Evolutionary conservation across 2,329 filamentous ascomycete species (phyloP).

Genomic region (Onygenales sp.): DNA sequence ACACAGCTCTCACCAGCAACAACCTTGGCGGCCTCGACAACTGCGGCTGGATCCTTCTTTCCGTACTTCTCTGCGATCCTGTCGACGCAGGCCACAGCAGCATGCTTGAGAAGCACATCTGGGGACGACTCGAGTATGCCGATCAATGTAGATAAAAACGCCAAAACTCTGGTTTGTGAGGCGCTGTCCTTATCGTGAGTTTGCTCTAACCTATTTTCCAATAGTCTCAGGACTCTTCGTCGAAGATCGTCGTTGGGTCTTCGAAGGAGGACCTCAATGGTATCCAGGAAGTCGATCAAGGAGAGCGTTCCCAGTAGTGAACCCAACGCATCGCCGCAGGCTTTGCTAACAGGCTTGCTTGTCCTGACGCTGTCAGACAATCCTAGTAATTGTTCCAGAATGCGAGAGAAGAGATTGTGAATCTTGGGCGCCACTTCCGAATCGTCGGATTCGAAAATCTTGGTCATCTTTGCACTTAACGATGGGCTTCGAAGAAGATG

Average conservation of each 20-base stretch:
- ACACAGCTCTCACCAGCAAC: slow-evolving; percentile 70
- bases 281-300: slow-evolving; percentile 79
- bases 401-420: slow-evolving; percentile 57
- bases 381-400: slow-evolving; percentile 56
- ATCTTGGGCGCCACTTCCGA: slow-evolving; percentile 55
- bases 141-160: slow-evolving; percentile 71
- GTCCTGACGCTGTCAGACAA: slow-evolving; percentile 48
- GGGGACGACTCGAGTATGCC: slow-evolving; percentile 63
- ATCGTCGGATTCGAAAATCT: slow-evolving; percentile 25
- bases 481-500: slow-evolving; percentile 32
- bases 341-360: slow-evolving; percentile 28
- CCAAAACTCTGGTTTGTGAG: slow-evolving; percentile 62
- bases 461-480: slow-evolving; percentile 29
- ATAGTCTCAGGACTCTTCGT: slow-evolving; percentile 67
- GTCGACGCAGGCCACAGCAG: slow-evolving; percentile 81
- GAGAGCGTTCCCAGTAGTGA: slow-evolving; percentile 77
- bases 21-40: slow-evolving; percentile 64
- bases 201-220: slow-evolving; percentile 68
- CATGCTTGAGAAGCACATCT: slow-evolving; percentile 69
- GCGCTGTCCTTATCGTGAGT: slow-evolving; percentile 59
- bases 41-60: slow-evolving; percentile 73
- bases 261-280: slow-evolving; percentile 71
- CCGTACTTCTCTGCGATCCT: slow-evolving; percentile 92
- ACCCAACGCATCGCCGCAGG: slow-evolving; percentile 59
- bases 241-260: slow-evolving; percentile 65